Conservation (phyloP, 148 eudicot genomes). For the Camellia japonica region DNA sequence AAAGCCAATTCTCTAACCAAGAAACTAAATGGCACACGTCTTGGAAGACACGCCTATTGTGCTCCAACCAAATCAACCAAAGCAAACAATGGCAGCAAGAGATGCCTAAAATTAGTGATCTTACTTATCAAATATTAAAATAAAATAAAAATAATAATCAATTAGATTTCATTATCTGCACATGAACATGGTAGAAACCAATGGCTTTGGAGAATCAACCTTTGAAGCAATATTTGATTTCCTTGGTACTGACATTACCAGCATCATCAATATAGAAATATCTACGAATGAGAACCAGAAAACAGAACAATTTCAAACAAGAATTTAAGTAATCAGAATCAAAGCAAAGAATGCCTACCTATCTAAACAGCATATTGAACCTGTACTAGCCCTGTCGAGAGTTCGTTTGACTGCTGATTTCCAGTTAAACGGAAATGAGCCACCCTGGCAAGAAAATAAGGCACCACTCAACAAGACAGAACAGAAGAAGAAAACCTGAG, state of each 20-base stretch:
- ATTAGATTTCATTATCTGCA: too few relatives aligned
- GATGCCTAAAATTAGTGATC: too few relatives aligned
- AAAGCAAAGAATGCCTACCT: constrained; percentile 40
- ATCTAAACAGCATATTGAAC: constrained; percentile 54
- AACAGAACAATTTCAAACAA: not conserved
- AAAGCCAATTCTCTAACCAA: too few relatives aligned
- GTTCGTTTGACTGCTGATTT: constrained; percentile 73
- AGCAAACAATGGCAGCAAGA: too few relatives aligned
- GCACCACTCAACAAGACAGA: constrained; percentile 7
- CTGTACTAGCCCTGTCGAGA: constrained; percentile 55
- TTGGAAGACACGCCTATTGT: too few relatives aligned
- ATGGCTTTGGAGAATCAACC: too few relatives aligned
- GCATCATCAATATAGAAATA: not conserved
- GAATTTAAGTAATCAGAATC: not conserved
- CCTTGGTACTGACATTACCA: not conserved
- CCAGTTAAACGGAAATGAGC: constrained; percentile 93
- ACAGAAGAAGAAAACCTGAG: not conserved
- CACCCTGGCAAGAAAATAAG: constrained; percentile 8
- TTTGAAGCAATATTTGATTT: not conserved
- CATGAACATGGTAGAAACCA: too few relatives aligned
- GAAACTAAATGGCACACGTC: too few relatives aligned
- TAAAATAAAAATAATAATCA: too few relatives aligned
- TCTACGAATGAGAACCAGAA: not conserved
- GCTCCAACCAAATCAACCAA: too few relatives aligned
- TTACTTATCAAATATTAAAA: too few relatives aligned